Base-by-base conservation (phyloP, 2,329 filamentous ascomycete species). In the Dothistroma pini region DNA sequence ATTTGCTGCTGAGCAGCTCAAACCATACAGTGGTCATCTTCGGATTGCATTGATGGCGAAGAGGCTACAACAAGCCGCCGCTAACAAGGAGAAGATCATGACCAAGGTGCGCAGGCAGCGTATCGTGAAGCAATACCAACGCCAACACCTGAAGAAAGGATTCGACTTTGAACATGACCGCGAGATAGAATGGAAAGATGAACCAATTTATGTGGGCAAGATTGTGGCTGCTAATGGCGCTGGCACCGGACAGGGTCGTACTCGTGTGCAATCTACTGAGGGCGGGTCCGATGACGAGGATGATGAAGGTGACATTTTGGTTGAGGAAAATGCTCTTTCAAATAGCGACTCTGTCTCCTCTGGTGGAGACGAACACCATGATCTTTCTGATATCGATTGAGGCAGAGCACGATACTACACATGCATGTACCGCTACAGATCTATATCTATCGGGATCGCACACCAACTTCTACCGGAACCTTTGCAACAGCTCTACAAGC, bases 401-500 rank as follows among this genome's bases (percentile, higher is more conserved):
- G 14, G 49, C 49, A 16, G 22, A 49, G 2, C n/a, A 29, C 6
- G 25, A 29, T 2, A 29, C 25, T 29, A 29, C 25, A 29, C 6
- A 29, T 29, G 6, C 25, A 29, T 29, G 6, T 51, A 51, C 6
- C 21, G 25, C 21, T 31, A 6, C 34, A 31, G 12, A 11, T 54
- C 51, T 54, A 54, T 35, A 16, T 38, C 29, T 34, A 54, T 54
- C 29, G 19, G 5, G 10, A 12, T 29, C 25, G 11, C 19, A 12
- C 7, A 22, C 7, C 11, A 25, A 11, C 6, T 29, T 22, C 59
- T 58, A 83, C 41, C 83, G 76, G 63, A 83, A 88, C 34, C 81
- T 81, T 53, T 88, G 80, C 74, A 90, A 72, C 68, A 88, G 89
- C 75, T 93, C 90, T 0, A 88, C 89, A 65, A 93, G 73, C 0